A percentile compares a stretch with the other conserved stretches of the same genome.
phyloP scores from a whole-genome alignment of 371 early-diverging fungal species.

The Saksenaea oblongispora region DNA sequence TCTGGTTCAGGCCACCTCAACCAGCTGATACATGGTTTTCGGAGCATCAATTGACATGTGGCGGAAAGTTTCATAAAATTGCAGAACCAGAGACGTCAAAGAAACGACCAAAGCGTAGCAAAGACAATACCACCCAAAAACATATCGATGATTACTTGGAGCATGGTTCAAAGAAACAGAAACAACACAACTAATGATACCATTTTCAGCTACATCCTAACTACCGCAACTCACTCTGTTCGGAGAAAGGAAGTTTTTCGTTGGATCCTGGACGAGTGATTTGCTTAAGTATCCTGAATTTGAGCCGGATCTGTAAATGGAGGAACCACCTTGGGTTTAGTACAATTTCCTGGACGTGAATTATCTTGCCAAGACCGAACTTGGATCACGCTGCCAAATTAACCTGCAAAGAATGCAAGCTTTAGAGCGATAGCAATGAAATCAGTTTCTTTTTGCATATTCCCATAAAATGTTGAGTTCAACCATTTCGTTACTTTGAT shows the following conservation, averaged over 20 bases:
- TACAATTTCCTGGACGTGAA: no score
- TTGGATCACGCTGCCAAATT: no score
- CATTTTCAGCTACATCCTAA: neutral
- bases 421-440: no score
- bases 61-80: slow-evolving; percentile 63
- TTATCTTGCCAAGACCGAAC: no score
- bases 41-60: slow-evolving; percentile 59
- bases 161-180: neutral
- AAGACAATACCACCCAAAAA: neutral
- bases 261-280: neutral
- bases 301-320: no score
- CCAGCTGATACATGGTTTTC: slow-evolving; percentile 66
- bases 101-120: neutral
- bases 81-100: slow-evolving; percentile 39
- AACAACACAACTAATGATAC: neutral
- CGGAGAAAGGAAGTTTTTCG: neutral
- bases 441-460: no score
- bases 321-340: no score
- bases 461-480: no score
- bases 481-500: no score
- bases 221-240: neutral
- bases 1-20: slow-evolving; percentile 55
- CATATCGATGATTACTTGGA: neutral
- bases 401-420: no score
- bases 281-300: no score